These are phyloP conservation scores for Graphiopsis chlorocephala DNA, from an alignment of 2,329 filamentous ascomycete genomes.

Conservation along the genomic window DNA sequence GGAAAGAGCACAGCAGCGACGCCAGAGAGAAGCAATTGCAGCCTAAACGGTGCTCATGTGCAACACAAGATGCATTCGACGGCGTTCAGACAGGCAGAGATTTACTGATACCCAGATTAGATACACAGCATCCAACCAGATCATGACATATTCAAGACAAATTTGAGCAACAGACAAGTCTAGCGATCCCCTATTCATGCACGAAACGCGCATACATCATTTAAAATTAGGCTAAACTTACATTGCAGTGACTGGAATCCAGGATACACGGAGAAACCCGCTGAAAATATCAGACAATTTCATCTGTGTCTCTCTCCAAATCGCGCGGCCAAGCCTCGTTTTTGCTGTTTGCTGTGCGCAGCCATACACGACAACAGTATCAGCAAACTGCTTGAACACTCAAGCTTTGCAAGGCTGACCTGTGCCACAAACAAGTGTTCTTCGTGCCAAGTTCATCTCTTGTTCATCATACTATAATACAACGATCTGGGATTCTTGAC, in stretches of 20 bases:
- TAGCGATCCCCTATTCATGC: background rate
- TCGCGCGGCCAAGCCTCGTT: background rate
- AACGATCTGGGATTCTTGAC: background rate
- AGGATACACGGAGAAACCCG: background rate
- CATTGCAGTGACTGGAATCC: no score
- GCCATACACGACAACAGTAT: background rate
- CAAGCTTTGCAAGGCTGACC: background rate
- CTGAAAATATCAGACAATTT: background rate
- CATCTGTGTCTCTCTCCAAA: background rate
- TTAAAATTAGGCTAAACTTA: background rate
- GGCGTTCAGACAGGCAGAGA: background rate
- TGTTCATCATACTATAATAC: background rate
- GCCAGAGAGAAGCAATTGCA: conserved; percentile 10
- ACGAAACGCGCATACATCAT: background rate
- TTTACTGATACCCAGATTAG: background rate
- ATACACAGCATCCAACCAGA: background rate
- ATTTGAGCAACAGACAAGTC: background rate
- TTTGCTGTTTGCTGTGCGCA: background rate
- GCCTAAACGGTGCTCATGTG: background rate
- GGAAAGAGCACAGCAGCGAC: conserved; percentile 7
- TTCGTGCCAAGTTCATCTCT: background rate
- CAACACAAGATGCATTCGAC: background rate
- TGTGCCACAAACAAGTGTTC: background rate
- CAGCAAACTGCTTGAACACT: background rate
- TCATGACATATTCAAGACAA: background rate